Percentiles rank a stretch among this genome's conserved stretches.
Conservation (phyloP, 495 filamentous ascomycete species). For the Achaetomiella virescens region DNA sequence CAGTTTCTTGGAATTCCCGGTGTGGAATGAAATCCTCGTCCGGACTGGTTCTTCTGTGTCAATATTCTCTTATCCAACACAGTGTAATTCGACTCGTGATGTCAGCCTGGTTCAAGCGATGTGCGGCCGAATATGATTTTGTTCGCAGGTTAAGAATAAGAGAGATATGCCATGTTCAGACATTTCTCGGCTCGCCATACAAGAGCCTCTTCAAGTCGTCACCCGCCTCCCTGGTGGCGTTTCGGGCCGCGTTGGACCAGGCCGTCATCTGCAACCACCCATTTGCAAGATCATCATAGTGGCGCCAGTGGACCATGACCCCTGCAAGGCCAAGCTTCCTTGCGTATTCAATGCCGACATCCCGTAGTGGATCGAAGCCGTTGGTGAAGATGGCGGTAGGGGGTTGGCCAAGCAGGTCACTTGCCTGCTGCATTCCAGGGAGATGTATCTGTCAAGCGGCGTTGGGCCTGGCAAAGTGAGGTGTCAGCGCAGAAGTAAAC, state of each 20-base stretch:
- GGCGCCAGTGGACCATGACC: slow-evolving; percentile 26
- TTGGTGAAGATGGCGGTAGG: slow-evolving; percentile 31
- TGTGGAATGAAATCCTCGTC: no score
- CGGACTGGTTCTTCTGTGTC: no score
- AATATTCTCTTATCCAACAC: no score
- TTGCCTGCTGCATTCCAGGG: slow-evolving; percentile 19
- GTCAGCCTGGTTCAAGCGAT: no score
- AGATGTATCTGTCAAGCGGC: slow-evolving; percentile 19
- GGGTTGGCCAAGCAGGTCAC: slow-evolving; percentile 16
- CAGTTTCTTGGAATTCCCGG: no score
- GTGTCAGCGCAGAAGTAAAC: not conserved
- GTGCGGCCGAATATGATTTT: no score
- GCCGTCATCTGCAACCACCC: slow-evolving; percentile 36
- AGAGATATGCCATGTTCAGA: no score
- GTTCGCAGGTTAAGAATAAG: no score
- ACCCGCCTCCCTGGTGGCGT: slow-evolving; percentile 5
- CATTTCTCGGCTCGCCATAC: no score
- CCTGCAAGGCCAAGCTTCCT: slow-evolving; percentile 29
- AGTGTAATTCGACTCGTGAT: no score
- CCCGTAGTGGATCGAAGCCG: slow-evolving; percentile 35
- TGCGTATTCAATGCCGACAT: slow-evolving; percentile 35
- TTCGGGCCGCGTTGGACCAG: slow-evolving; percentile 29
- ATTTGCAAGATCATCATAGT: slow-evolving; percentile 27
- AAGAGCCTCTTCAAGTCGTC: no score
- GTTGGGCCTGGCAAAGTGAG: slow-evolving; percentile 11